Evolutionary conservation across 2,329 filamentous ascomycete genomes (phyloP).

Genomic region (Colletotrichum theobromicola): DNA sequence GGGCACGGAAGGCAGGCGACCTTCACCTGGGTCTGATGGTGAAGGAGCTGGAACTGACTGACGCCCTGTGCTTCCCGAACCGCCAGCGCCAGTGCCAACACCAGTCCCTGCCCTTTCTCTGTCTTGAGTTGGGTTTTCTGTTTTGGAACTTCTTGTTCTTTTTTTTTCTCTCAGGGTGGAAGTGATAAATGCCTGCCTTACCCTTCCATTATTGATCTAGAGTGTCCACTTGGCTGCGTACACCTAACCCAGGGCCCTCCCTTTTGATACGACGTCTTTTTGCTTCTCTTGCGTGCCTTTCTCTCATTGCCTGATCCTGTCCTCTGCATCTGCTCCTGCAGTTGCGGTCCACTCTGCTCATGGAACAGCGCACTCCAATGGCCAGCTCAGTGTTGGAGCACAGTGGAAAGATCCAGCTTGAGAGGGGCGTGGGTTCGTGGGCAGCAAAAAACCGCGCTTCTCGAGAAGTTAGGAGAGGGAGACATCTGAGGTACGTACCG

Average conservation of each 20-base stretch:
- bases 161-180: neutral
- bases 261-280: neutral
- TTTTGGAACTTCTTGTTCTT: neutral
- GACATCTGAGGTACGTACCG: neutral
- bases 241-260: neutral
- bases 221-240: neutral
- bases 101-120: neutral
- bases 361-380: neutral
- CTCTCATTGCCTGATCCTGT: neutral
- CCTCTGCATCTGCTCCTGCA: neutral
- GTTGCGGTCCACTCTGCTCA: neutral
- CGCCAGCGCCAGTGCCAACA: neutral
- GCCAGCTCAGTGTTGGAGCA: neutral
- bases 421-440: neutral
- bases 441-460: neutral
- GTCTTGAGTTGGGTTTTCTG: neutral
- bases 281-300: neutral
- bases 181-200: neutral
- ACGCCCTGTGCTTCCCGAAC: slow-evolving; percentile 12
- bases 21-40: neutral
- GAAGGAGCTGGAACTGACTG: slow-evolving; percentile 10
- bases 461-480: neutral
- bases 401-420: neutral
- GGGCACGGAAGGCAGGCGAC: neutral
- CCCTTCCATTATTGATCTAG: neutral